Evolutionary conservation across 345 rosid species (phyloP).

Genomic region (Fremontodendron californicum): DNA sequence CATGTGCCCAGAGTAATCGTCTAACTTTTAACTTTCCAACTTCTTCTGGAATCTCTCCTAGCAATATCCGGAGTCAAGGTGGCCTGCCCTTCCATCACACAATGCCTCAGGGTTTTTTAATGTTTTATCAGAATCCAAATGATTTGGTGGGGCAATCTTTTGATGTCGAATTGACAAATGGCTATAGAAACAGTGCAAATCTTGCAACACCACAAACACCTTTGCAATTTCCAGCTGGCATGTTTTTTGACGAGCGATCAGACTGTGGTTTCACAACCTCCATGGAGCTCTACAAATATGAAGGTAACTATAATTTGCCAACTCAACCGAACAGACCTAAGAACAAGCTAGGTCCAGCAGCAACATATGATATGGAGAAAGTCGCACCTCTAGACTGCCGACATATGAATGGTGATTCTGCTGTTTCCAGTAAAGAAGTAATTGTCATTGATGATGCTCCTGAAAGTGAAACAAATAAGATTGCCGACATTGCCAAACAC

Average conservation of each 20-base stretch:
- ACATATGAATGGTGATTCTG: conserved; percentile 22
- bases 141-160: conserved; percentile 20
- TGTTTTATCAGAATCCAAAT: conserved; percentile 28
- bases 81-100: conserved; percentile 23
- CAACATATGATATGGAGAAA: conserved; percentile 17
- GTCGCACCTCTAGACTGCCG: conserved; percentile 14
- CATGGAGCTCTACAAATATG: conserved; percentile 25
- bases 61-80: conserved; percentile 23
- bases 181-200: conserved; percentile 19
- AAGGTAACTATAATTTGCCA: conserved; percentile 23
- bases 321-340: conserved; percentile 18
- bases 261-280: conserved; percentile 24
- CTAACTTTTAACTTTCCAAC: conserved; percentile 34
- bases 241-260: conserved; percentile 20
- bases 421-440: conserved; percentile 34
- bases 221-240: conserved; percentile 26
- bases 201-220: conserved; percentile 22
- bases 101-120: conserved; percentile 26
- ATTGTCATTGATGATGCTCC: conserved; percentile 51
- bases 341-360: conserved; percentile 20
- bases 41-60: conserved; percentile 26
- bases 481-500: conserved; percentile 19
- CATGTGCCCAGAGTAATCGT: conserved; percentile 25
- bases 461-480: conserved; percentile 27
- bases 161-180: conserved; percentile 27